These are phyloP conservation scores for Leccinum rimulosum DNA, from an alignment of 768 basidiomycete genomes.

Conservation along the genomic window DNA sequence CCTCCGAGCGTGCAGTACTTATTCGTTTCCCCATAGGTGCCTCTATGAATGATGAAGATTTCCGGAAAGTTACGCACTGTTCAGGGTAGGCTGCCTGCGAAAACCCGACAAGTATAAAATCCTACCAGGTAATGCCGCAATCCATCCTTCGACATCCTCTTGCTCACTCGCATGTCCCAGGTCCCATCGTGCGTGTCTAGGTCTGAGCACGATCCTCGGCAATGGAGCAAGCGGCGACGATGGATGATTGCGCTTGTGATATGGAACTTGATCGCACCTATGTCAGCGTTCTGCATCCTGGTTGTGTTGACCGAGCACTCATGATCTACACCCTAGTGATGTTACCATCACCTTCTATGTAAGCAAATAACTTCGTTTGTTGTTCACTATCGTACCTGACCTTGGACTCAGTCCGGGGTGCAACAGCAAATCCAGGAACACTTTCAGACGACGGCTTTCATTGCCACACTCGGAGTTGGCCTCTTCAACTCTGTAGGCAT, in stretches of 20 bases:
- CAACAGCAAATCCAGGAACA: conserved; percentile 28
- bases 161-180: conserved; percentile 18
- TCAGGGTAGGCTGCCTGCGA: neutral
- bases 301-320: conserved; percentile 1
- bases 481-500: conserved; percentile 20
- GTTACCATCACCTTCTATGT: conserved; percentile 29
- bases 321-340: conserved; percentile 16
- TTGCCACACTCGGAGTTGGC: conserved; percentile 21
- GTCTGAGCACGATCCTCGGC: conserved; percentile 23
- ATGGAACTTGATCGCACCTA: conserved; percentile 30
- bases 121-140: neutral
- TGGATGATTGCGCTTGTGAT: conserved; percentile 29
- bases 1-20: neutral
- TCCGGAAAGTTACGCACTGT: neutral
- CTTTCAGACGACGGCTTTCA: conserved; percentile 13
- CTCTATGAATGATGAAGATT: neutral
- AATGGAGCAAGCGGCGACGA: conserved; percentile 27
- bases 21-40: neutral
- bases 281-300: conserved; percentile 18
- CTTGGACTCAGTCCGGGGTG: conserved; percentile 21
- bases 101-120: conserved; percentile 6
- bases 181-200: conserved; percentile 14
- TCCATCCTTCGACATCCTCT: conserved; percentile 6
- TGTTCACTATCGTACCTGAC: neutral
- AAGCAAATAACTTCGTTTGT: neutral